Conservation (phyloP, 208 protist genomes). For the Leishmania tropica region DNA sequence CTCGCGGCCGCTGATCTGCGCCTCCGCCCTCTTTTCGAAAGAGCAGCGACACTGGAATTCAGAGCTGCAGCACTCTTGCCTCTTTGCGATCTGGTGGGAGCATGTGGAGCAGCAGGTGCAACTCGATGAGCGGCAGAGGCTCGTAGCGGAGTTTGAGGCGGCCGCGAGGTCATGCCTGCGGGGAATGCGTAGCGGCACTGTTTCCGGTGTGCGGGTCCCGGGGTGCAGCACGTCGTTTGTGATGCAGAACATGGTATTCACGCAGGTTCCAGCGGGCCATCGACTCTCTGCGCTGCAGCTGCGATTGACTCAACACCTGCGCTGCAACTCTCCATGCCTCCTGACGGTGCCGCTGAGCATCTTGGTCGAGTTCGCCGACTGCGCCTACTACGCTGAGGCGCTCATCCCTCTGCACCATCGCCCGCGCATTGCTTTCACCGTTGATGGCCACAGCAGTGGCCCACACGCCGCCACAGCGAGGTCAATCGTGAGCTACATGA, state of each 20-base stretch:
- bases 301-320: conserved; percentile 27
- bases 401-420: conserved; percentile 53
- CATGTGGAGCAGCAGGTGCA: conserved; percentile 18
- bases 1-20: conserved; percentile 40
- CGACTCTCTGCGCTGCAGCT: conserved; percentile 35
- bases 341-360: conserved; percentile 41
- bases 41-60: conserved; percentile 53
- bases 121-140: conserved; percentile 1
- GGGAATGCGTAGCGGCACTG: conserved; percentile 7
- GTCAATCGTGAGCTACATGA: conserved; percentile 23
- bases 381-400: conserved; percentile 47
- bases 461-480: not conserved
- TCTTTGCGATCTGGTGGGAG: conserved; percentile 36
- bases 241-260: conserved; percentile 57
- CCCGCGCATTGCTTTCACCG: conserved; percentile 37
- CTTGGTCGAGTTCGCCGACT: conserved; percentile 27
- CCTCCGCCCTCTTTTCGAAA: conserved; percentile 33
- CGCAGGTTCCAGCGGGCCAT: conserved; percentile 32
- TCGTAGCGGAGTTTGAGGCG: conserved; percentile 37
- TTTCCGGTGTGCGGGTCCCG: conserved; percentile 6
- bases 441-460: conserved; percentile 28
- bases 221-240: conserved; percentile 51
- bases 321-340: conserved; percentile 19
- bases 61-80: conserved; percentile 47
- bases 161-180: conserved; percentile 18